Base-by-base conservation (phyloP, 805 yeast species). In the Myxozyma udenii region DNA sequence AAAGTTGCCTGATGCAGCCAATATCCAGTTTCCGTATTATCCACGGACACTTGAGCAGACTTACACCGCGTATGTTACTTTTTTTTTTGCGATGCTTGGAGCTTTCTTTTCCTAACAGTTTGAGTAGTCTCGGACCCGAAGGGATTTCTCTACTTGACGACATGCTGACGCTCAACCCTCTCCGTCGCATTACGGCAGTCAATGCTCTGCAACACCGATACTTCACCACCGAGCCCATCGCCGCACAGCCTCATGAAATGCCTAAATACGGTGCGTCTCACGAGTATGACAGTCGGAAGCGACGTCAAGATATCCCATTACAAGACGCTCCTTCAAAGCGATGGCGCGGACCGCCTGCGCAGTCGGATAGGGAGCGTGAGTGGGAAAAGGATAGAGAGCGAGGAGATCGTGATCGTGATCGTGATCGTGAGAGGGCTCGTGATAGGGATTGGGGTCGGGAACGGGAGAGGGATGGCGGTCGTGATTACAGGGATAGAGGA, bases 201-300 rank as follows among this genome's bases (percentile, higher is more conserved):
- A 86, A 81, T 48, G 96, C 96, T 0, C 67, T 87, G 43, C 71
- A 77, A 14, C 89, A 87, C 60, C 72, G 69, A 1, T 93, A 83
- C 70, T 89, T 93, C 69, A 72, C 66, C 16, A 72, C 71, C 2
- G 81, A 76, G 0, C 97, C 97, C 0, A 58, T 77, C 21, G 88
- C 96, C 0, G 73, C 81, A 35, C 45, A 60, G 12, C 79, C 81
- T 0, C 63, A 63, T 4, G 78, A 77, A 18, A 69, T 89, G n/a
- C 85, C 88, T 2, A 76, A 76, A 25, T 85, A 84, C 59, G 90
- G 85, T 59, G 95, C 90, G 57, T 80, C 95, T 55, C 97, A 93
- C 66, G 98, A 91, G 67, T 78, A 89, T 23, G 96, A 88, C 25
- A 22, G 46, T n/a, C 39, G 51, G 7, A 42, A 24, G 22, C 39